phyloP scores from a whole-genome alignment of 371 early-diverging fungal species.

The Mortierella sp. region DNA sequence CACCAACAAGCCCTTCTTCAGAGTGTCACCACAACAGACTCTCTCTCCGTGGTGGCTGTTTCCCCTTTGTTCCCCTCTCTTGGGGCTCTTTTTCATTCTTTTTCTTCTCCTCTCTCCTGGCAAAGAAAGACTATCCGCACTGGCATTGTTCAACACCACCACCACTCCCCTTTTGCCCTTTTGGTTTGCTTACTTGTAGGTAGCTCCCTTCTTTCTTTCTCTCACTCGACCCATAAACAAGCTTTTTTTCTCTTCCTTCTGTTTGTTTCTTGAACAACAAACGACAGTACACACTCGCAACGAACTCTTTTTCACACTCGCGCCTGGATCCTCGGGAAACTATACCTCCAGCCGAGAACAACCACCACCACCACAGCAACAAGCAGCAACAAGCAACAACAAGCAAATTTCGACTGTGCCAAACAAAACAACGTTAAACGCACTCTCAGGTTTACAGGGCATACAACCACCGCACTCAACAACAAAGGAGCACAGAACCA shows the following conservation, averaged over 20 bases:
- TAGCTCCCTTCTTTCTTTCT: no score
- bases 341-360: background rate
- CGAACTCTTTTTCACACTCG: no score
- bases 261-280: no score
- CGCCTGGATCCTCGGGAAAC: background rate
- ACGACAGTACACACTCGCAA: no score
- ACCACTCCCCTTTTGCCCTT: background rate
- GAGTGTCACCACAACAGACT: background rate
- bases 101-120: background rate
- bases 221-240: no score
- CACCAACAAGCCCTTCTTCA: background rate
- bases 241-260: background rate
- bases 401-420: background rate
- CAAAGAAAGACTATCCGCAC: background rate
- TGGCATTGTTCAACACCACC: background rate
- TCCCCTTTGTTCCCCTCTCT: background rate
- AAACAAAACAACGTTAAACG: background rate
- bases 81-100: background rate
- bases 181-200: background rate
- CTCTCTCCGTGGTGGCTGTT: background rate
- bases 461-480: background rate
- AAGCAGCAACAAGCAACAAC: background rate
- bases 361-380: background rate
- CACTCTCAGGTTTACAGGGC: background rate
- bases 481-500: no score